These are phyloP conservation scores for Nitzschia sp. DNA, from an alignment of 108 stramenopile genomes.

Conservation along the genomic window DNA sequence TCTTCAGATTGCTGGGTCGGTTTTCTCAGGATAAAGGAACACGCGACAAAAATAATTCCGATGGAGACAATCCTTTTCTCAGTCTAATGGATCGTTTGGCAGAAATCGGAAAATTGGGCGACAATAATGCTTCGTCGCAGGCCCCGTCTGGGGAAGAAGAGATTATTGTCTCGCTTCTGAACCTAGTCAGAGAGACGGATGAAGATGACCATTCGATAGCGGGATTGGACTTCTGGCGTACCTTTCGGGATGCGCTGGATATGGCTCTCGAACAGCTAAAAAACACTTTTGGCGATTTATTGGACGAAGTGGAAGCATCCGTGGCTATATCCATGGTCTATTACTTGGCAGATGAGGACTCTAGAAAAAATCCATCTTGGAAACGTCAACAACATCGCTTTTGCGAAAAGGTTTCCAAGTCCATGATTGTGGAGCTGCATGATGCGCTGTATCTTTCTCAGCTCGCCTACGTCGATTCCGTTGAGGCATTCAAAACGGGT, in stretches of 20 bases:
- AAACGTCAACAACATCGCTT: slow-evolving; percentile 78
- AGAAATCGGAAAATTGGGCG: neutral
- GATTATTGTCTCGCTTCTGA: neutral
- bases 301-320: slow-evolving; percentile 21
- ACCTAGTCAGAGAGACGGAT: neutral
- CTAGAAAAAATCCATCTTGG: slow-evolving; percentile 69
- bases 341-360: slow-evolving; percentile 68
- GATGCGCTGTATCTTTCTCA: slow-evolving; percentile 71
- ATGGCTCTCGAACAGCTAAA: slow-evolving; percentile 18
- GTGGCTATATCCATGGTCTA: slow-evolving; percentile 41
- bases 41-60: neutral
- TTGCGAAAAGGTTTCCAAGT: slow-evolving; percentile 38
- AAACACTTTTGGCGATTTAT: slow-evolving; percentile 15
- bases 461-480: slow-evolving; percentile 68
- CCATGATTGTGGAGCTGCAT: slow-evolving; percentile 59
- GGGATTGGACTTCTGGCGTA: slow-evolving; percentile 6
- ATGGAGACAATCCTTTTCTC: neutral
- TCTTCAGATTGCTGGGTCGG: neutral
- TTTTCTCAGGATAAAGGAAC: neutral
- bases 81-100: neutral
- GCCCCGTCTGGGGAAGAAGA: neutral
- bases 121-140: neutral
- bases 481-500: slow-evolving; percentile 57
- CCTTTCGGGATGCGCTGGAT: slow-evolving; percentile 4
- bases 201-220: slow-evolving; percentile 7